phyloP scores from a whole-genome alignment of 1,139 yeast genomes.

The Eremothecium coryli region DNA sequence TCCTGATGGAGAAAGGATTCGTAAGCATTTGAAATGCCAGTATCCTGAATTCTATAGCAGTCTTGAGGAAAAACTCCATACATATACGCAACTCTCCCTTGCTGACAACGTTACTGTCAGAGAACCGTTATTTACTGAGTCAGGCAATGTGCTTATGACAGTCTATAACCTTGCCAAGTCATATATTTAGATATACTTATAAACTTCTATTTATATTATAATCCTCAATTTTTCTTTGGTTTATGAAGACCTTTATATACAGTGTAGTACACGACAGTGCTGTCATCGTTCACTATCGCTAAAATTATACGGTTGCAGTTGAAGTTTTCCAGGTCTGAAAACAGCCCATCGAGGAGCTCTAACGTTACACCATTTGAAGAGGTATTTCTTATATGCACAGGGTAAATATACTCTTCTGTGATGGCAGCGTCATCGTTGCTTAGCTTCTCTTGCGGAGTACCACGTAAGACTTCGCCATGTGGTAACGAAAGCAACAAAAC shows the following conservation, averaged over 20 bases:
- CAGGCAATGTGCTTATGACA: constrained; percentile 8
- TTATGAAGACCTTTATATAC: constrained; percentile 55
- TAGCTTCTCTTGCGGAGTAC: constrained; percentile 30
- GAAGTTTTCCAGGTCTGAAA: constrained; percentile 19
- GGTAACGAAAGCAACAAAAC: constrained; percentile 28
- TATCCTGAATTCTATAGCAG: constrained; percentile 6
- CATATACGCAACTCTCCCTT: not conserved
- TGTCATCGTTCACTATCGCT: constrained; percentile 54
- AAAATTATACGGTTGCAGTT: constrained; percentile 36
- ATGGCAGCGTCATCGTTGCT: constrained; percentile 23
- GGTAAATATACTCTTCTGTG: constrained; percentile 26
- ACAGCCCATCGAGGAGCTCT: constrained; percentile 24
- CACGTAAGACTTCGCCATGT: constrained; percentile 18
- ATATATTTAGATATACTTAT: too few relatives aligned
- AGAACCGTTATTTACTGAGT: constrained; percentile 9
- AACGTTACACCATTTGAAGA: constrained; percentile 30
- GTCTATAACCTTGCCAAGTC: constrained; percentile 4
- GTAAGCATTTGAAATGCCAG: constrained; percentile 12
- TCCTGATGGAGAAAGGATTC: constrained; percentile 19
- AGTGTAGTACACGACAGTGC: constrained; percentile 58
- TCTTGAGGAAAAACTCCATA: constrained; percentile 1
- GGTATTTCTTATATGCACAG: constrained; percentile 25
- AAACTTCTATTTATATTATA: too few relatives aligned
- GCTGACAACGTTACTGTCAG: constrained; percentile 2
- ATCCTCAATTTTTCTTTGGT: constrained; percentile 38